Percentiles rank a stretch among this genome's conserved stretches.
Evolutionary conservation across 495 filamentous ascomycete species (phyloP).

Genomic region (Cercophora sp.): DNA sequence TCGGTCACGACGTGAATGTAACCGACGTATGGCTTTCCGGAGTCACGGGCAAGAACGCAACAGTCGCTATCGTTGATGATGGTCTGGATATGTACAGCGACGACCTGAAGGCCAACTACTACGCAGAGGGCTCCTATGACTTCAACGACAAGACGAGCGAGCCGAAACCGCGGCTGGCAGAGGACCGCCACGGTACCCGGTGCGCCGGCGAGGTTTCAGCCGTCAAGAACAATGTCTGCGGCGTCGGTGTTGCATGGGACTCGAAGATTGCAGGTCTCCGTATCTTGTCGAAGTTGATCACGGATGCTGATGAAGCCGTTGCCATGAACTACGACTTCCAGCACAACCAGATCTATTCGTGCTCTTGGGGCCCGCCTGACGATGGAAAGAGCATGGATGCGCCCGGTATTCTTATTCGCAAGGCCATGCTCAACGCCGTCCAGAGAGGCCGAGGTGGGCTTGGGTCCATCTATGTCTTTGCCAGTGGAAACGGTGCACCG

Average conservation of each 20-base stretch:
- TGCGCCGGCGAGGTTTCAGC: constrained; percentile 94
- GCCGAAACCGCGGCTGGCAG: constrained; percentile 70
- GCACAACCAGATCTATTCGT: constrained; percentile 94
- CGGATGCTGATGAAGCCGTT: constrained; percentile 85
- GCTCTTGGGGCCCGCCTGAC: constrained; percentile 95
- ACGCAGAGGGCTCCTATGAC: constrained; percentile 86
- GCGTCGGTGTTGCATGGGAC: constrained; percentile 90
- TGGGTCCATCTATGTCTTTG: constrained; percentile 96
- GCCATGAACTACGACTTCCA: constrained; percentile 90
- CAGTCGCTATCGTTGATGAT: constrained; percentile 92
- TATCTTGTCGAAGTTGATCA: constrained; percentile 85
- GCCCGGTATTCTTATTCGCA: constrained; percentile 80
- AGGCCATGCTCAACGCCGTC: constrained; percentile 86
- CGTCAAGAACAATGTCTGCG: constrained; percentile 87
- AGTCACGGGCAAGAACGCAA: constrained; percentile 86
- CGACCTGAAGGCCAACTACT: constrained; percentile 88
- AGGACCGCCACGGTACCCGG: constrained; percentile 87
- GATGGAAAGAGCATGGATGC: constrained; percentile 92
- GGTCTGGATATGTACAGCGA: constrained; percentile 96
- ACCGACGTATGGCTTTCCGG: constrained; percentile 86
- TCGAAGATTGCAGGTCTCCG: constrained; percentile 85
- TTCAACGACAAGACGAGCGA: constrained; percentile 82
- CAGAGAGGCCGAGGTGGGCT: constrained; percentile 78
- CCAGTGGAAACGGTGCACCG: constrained; percentile 89
- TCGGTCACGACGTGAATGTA: constrained; percentile 91